These are phyloP conservation scores for Suillus subluteus DNA, from an alignment of 768 basidiomycete species.

Conservation along the genomic window DNA sequence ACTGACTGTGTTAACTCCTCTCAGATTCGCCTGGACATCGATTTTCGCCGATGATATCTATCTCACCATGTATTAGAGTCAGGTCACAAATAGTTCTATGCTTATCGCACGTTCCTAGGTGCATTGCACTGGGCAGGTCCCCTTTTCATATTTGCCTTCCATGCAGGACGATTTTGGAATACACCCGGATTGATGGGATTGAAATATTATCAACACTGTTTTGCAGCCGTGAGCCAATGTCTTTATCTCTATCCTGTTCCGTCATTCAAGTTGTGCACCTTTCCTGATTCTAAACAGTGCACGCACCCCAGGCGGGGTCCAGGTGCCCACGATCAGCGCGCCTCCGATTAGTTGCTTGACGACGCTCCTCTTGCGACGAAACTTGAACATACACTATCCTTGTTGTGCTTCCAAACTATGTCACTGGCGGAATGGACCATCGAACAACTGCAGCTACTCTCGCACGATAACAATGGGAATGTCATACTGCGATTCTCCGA, in stretches of 20 bases:
- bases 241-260: background rate
- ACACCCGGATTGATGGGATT: background rate
- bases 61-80: background rate
- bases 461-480: background rate
- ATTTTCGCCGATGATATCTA: conserved; percentile 4
- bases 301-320: background rate
- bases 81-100: background rate
- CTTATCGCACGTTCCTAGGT: background rate
- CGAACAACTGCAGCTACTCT: background rate
- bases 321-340: background rate
- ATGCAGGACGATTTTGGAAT: background rate
- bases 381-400: background rate
- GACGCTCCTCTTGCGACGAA: background rate
- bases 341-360: background rate
- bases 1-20: background rate
- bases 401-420: background rate
- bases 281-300: background rate
- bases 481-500: background rate
- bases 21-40: conserved; percentile 9
- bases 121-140: background rate
- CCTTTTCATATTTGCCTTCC: background rate
- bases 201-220: background rate
- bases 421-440: background rate
- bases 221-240: background rate
- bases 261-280: background rate